A percentile compares a stretch with the other conserved stretches of the same genome.
phyloP scores from a whole-genome alignment of 306 rosid genomes.

The Myrica gale region DNA sequence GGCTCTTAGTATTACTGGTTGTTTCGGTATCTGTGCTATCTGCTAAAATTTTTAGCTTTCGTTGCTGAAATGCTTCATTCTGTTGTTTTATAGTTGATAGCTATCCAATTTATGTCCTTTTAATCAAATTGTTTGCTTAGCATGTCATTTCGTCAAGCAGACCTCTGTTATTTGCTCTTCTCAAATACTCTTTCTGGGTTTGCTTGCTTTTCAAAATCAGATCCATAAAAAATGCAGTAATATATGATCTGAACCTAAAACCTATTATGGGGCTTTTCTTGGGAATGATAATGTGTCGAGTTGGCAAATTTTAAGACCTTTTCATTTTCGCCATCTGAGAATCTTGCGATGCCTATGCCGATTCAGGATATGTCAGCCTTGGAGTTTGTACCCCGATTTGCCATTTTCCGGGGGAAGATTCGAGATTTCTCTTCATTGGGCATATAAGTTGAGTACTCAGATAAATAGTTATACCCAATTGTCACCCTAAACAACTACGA shows the following conservation, averaged over 20 bases:
- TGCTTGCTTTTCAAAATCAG: background rate
- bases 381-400: background rate
- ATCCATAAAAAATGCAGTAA: too few species aligned
- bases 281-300: background rate
- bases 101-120: background rate
- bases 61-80: background rate
- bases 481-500: background rate
- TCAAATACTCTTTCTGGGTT: background rate
- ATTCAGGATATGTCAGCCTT: background rate
- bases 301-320: background rate
- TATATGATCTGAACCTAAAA: too few species aligned
- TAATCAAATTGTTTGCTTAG: background rate
- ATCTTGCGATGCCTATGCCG: background rate
- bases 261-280: background rate
- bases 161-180: background rate
- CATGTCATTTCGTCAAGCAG: background rate
- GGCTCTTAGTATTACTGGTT: background rate
- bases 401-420: background rate
- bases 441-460: background rate
- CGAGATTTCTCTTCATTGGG: background rate
- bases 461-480: background rate
- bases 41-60: background rate
- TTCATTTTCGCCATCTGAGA: background rate
- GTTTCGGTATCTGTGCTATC: background rate
- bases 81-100: background rate